Evolutionary conservation across 148 eudicot species (phyloP).

Genomic region (Chenopodium quinoa): DNA sequence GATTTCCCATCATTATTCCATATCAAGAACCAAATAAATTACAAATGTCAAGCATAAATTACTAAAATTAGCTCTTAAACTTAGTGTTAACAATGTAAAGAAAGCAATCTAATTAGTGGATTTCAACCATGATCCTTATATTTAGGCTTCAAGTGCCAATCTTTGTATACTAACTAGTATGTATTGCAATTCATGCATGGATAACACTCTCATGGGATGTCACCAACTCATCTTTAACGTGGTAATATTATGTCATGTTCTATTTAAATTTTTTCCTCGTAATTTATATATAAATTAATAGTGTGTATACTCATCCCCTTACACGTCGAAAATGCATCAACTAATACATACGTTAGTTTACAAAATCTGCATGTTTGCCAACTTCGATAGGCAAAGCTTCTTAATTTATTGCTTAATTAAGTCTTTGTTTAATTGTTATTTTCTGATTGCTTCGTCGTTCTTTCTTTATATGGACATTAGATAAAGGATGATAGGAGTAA

Average conservation of each 20-base stretch:
- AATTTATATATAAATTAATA: too few relatives aligned
- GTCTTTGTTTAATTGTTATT: neutral
- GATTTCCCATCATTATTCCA: too few relatives aligned
- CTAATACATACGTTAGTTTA: neutral
- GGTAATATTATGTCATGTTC: neutral
- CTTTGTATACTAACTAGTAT: neutral
- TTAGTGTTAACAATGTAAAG: too few relatives aligned
- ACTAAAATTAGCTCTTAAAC: too few relatives aligned
- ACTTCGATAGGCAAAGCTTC: neutral
- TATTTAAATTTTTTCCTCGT: neutral
- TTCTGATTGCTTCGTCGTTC: neutral
- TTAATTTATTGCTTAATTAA: too few relatives aligned
- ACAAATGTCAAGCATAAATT: too few relatives aligned
- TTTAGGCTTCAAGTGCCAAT: neutral
- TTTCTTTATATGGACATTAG: neutral
- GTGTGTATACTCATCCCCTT: neutral
- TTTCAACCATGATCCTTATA: neutral
- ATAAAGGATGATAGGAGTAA: too few relatives aligned
- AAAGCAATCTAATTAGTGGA: neutral
- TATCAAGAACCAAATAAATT: too few relatives aligned
- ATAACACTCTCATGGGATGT: neutral
- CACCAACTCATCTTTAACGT: neutral
- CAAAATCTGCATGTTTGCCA: neutral
- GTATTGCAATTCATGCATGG: neutral
- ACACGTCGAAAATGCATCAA: neutral